Evolutionary conservation across 495 filamentous ascomycete genomes (phyloP).

Genomic region (Corynascus novoguineensis): DNA sequence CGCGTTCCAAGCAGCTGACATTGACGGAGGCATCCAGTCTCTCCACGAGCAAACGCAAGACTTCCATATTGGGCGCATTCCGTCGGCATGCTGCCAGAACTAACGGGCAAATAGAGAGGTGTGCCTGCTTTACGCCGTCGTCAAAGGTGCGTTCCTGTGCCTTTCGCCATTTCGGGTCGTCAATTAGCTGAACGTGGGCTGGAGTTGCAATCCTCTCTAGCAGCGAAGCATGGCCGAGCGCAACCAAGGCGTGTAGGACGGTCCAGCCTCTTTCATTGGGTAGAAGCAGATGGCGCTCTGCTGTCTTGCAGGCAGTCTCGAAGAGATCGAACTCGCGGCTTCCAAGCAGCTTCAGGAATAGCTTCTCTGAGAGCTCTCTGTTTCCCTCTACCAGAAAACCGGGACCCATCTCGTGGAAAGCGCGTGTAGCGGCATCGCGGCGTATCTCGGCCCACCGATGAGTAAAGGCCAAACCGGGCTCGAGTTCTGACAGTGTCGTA

Average conservation of each 20-base stretch:
- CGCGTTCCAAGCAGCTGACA: constrained; percentile 25
- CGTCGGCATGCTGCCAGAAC: constrained; percentile 31
- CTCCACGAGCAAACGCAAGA: constrained; percentile 40
- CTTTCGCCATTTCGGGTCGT: background rate
- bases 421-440: background rate
- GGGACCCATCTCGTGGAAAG: background rate
- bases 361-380: background rate
- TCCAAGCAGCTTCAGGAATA: background rate
- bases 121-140: background rate
- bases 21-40: constrained; percentile 29
- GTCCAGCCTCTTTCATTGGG: background rate
- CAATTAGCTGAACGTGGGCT: constrained; percentile 5
- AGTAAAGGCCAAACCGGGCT: background rate
- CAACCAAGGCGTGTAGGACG: constrained; percentile 5
- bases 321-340: background rate
- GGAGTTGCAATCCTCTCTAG: constrained; percentile 6
- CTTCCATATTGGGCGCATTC: constrained; percentile 38
- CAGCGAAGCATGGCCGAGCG: constrained; percentile 1
- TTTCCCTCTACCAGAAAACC: background rate
- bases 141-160: background rate
- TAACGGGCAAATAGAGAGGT: constrained; percentile 18
- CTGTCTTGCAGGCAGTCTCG: background rate
- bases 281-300: background rate
- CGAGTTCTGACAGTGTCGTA: background rate
- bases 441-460: background rate